These are phyloP conservation scores for Imleria badia DNA, from an alignment of 768 basidiomycete genomes.

Conservation along the genomic window DNA sequence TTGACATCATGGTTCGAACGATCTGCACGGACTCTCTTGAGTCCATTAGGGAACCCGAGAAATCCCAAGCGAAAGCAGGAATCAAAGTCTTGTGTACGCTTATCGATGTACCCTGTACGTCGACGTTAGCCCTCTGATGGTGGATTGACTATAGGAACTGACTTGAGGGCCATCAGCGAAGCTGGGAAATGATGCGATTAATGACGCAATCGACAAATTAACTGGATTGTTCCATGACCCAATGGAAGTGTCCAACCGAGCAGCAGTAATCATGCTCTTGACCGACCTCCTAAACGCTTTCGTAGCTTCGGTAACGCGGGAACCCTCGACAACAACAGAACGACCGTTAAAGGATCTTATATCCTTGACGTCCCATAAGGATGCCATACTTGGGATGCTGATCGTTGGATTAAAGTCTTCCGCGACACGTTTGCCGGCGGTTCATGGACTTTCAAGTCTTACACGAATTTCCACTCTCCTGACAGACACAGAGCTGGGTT, in stretches of 20 bases:
- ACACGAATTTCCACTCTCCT: slow-evolving; percentile 65
- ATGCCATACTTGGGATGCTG: slow-evolving; percentile 68
- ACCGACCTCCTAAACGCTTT: slow-evolving; percentile 59
- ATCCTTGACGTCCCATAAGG: slow-evolving; percentile 63
- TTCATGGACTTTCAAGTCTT: slow-evolving; percentile 65
- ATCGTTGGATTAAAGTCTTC: slow-evolving; percentile 55
- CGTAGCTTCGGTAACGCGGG: not conserved
- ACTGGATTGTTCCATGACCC: slow-evolving; percentile 72
- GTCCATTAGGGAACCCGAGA: slow-evolving; percentile 87
- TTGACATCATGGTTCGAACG: slow-evolving; percentile 64
- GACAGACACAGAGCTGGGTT: slow-evolving; percentile 71
- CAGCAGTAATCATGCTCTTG: slow-evolving; percentile 64
- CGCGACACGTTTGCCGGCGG: slow-evolving; percentile 54
- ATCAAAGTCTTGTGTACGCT: slow-evolving; percentile 80
- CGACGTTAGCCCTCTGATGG: not conserved
- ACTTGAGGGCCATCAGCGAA: slow-evolving; percentile 47
- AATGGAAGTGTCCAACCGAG: slow-evolving; percentile 64
- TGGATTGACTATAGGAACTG: not conserved
- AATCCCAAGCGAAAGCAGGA: slow-evolving; percentile 86
- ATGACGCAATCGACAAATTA: slow-evolving; percentile 73
- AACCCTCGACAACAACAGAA: not conserved
- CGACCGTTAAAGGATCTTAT: slow-evolving; percentile 33
- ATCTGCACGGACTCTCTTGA: slow-evolving; percentile 80
- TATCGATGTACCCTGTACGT: slow-evolving; percentile 76
- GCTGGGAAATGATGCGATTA: slow-evolving; percentile 64